Evolutionary conservation across 805 yeast genomes (phyloP), one percentile per base, ranked within the genome.

Genomic region (Myxozyma sirexii): DNA sequence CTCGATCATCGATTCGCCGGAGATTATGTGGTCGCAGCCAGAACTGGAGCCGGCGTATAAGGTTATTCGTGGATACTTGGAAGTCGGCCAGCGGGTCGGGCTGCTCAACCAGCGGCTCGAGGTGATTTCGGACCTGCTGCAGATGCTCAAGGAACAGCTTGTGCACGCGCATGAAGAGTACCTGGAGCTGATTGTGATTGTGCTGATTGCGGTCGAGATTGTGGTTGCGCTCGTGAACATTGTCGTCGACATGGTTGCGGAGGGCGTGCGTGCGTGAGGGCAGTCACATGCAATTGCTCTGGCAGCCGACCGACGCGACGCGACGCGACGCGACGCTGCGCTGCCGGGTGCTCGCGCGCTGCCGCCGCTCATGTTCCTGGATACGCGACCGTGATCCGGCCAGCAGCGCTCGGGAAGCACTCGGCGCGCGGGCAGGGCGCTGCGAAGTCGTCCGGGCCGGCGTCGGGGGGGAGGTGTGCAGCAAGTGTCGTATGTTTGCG

Each of bases 11-110:
- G 99, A 94, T 72, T 89, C 97, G 1, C 99, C 99, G 0, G 99
- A 94, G 73, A 82, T 94, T 59, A 91, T 94, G 97, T 94, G 99
- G 99, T 85, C 97, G 0, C 98, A 94, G 72, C 99, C 99, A 1
- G 97, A 92, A 70, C 78, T 94, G 62, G 99, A 94, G 72, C 99
- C 99, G 0, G 91, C 93, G 54, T 94, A 94, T 75, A 97, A 92
- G 73, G 97, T 98, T 0, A 91, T 96, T 1, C 83, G 98, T 72
- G 55, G 61, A 2, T 93, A 93, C 73, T 75, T 94, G 63, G 99
- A 94, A 70, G 94, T 94, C 68, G 92, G 92, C 71, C 98, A 93
- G 75, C 78, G 99, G 49, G 98, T 93, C 0, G 86, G 91, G 26
- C 77, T 94, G 57, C 77, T 94, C 55, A 94, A 94, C 71, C 97